A percentile compares a stretch with the other conserved stretches of the same genome.
Conservation (phyloP, 2,329 filamentous ascomycete species). For the Verticillium zaregamsianum region DNA sequence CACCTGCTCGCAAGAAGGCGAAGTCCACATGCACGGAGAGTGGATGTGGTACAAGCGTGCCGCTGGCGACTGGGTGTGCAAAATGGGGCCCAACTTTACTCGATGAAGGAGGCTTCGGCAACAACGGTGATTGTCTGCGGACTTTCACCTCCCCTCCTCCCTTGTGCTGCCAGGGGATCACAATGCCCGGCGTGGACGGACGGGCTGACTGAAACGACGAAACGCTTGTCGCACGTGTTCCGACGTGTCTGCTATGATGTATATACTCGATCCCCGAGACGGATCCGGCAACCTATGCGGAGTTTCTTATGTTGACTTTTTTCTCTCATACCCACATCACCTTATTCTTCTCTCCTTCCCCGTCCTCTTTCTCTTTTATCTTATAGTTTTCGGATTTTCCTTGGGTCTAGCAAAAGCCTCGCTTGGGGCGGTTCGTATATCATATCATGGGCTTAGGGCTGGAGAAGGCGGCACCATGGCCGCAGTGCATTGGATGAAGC, state of each 20-base stretch:
- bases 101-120: neutral
- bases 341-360: neutral
- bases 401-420: neutral
- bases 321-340: neutral
- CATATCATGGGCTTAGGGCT: neutral
- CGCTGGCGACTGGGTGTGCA: constrained; percentile 21
- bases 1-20: too few relatives aligned
- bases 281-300: neutral
- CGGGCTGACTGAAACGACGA: neutral
- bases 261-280: neutral
- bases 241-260: neutral
- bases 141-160: too few relatives aligned
- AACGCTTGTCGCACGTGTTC: neutral
- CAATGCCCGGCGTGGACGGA: neutral
- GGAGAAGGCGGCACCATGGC: neutral
- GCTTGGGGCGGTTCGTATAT: neutral
- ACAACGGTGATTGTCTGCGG: too few relatives aligned
- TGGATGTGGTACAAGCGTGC: constrained; percentile 26
- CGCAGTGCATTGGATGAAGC: neutral
- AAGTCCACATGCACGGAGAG: too few relatives aligned
- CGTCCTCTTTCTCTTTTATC: neutral
- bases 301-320: neutral
- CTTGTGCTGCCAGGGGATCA: too few relatives aligned
- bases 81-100: neutral
- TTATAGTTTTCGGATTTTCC: neutral